Evolutionary conservation across 345 rosid genomes (phyloP).

Genomic region (Lumnitzera littorea): DNA sequence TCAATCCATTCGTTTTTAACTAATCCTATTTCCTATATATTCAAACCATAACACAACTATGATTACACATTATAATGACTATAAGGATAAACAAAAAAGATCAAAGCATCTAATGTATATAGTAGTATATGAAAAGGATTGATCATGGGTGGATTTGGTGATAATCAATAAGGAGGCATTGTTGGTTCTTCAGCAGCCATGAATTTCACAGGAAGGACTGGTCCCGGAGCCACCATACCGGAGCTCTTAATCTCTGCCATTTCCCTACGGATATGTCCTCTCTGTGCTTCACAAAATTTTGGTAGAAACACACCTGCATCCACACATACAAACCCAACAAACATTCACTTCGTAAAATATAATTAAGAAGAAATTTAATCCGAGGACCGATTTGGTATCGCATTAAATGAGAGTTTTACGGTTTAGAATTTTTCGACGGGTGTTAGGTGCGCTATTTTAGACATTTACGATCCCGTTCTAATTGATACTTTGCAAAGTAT

Average conservation of each 20-base stretch:
- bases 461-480: no score
- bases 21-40: no score
- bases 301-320: constrained; percentile 75
- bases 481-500: no score
- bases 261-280: constrained; percentile 53
- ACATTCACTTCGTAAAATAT: neutral
- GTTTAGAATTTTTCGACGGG: no score
- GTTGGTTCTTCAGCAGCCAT: constrained; percentile 10
- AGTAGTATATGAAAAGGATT: no score
- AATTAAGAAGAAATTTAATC: neutral
- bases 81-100: no score
- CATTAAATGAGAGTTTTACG: neutral
- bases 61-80: no score
- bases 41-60: no score
- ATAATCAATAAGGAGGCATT: constrained; percentile 13
- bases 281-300: constrained; percentile 50
- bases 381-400: neutral
- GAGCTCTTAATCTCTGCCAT: constrained; percentile 60
- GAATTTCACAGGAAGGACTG: constrained; percentile 8
- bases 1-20: no score
- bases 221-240: constrained; percentile 36
- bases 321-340: neutral
- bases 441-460: no score
- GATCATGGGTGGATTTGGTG: no score
- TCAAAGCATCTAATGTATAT: no score